Percentiles rank a stretch among this genome's conserved stretches.
Conservation (phyloP, 495 filamentous ascomycete species). For the Saxispiralis lemnorum region DNA sequence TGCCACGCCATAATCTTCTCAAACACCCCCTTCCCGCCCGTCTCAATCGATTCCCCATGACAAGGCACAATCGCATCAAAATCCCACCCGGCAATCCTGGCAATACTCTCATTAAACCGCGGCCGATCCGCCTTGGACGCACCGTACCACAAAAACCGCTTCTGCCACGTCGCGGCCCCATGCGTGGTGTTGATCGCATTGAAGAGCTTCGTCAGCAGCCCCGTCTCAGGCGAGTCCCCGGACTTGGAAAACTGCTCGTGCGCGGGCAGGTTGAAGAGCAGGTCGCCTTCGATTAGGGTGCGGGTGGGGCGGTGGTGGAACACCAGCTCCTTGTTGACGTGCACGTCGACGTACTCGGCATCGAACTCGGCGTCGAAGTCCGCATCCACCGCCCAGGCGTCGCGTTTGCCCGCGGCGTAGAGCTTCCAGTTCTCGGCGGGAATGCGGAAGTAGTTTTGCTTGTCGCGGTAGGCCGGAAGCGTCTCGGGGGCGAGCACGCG, state of each 20-base stretch:
- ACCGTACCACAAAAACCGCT: slow-evolving; percentile 68
- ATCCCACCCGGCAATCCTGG: slow-evolving; percentile 60
- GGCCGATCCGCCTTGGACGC: slow-evolving; percentile 42
- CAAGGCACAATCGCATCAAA: slow-evolving; percentile 79
- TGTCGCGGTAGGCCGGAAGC: slow-evolving; percentile 64
- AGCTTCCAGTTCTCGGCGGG: slow-evolving; percentile 17
- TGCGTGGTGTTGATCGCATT: slow-evolving; percentile 39
- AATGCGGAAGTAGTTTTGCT: slow-evolving; percentile 44
- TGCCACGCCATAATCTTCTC: slow-evolving; percentile 76
- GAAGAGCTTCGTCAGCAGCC: slow-evolving; percentile 48
- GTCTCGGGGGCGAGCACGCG: slow-evolving; percentile 72
- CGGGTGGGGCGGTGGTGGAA: slow-evolving; percentile 65
- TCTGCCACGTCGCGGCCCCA: slow-evolving; percentile 53
- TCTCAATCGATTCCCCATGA: slow-evolving; percentile 82
- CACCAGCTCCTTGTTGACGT: slow-evolving; percentile 72
- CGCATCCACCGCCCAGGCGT: slow-evolving; percentile 31
- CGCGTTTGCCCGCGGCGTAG: slow-evolving; percentile 29
- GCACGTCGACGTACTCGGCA: slow-evolving; percentile 61
- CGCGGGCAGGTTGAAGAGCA: slow-evolving; percentile 82
- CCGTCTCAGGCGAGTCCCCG: slow-evolving; percentile 32
- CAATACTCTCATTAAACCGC: slow-evolving; percentile 50
- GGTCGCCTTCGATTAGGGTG: slow-evolving; percentile 78
- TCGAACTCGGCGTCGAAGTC: slow-evolving; percentile 83
- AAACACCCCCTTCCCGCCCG: slow-evolving; percentile 57
- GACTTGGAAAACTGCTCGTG: slow-evolving; percentile 67